Evolutionary conservation across 1,284 basidiomycete species (phyloP), one percentile per base, ranked within the genome.

Genomic region (Grifola frondosa): DNA sequence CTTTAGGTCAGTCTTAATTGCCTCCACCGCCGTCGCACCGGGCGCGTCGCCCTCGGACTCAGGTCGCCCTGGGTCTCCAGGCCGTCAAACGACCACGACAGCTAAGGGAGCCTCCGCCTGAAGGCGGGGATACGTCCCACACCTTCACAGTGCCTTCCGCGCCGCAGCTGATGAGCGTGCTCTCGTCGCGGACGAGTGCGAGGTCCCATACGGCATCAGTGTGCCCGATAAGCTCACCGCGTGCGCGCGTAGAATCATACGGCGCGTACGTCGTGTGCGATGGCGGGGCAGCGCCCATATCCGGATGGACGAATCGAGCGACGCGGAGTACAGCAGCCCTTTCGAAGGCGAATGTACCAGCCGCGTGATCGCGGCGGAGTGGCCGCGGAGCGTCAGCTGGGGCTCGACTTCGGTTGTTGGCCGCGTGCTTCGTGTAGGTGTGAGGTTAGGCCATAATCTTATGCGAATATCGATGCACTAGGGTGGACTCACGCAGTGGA

Each of bases 191-290:
- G 26, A 81, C 81, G 26, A 88, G 78, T 19, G 88, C 86, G 37
- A 98, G 70, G 61, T 95, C 95, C 95, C 96, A 98, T 10, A 98
- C 88, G 4, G 91, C 91, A 62, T 98, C 93, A 1, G 91, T 91
- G 62, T 97, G 92, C 1, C 93, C 94, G 28, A 95, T 81, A 22
- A 98, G 78, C 50, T 88, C 85, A 25, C 88, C 88, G 28, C 88
- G 75, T 28, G 83, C 76, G 15, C 84, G 77, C 3, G 82, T 81
- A 39, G 87, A 77, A 55, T 98, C 93, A 62, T 89, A 93, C 0
- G 92, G 84, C 7, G 89, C 89, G 64, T 97, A 97, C 13, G 81
- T 93, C 60, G 80, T 91, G 67, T 81, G 83, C 31, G 78, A 73
- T 2, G 77, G 65, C 10, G 78, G 56, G 93, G 92, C 32, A 97